These are phyloP conservation scores for Zizania latifolia DNA, from an alignment of 176 grass and related monocot species.

Conservation along the genomic window DNA sequence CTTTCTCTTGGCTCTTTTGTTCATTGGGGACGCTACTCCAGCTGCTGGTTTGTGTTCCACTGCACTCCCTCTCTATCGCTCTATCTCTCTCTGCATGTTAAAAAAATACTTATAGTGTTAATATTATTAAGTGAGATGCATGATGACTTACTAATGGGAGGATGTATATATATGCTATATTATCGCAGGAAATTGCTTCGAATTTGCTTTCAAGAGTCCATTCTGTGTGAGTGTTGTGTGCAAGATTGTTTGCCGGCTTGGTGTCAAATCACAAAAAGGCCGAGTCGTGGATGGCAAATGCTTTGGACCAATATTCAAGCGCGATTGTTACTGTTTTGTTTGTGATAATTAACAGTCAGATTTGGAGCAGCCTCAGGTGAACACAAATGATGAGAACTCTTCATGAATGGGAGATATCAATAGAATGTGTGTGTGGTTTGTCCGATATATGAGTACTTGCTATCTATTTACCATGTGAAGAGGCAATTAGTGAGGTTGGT, in stretches of 20 bases:
- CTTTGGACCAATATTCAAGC: not conserved
- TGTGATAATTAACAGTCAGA: not conserved
- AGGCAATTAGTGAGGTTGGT: not conserved
- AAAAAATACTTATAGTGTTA: no score
- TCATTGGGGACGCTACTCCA: not conserved
- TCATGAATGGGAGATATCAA: not conserved
- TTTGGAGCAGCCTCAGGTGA: no score
- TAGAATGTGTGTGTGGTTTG: not conserved
- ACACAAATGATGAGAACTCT: not conserved
- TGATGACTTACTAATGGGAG: not conserved
- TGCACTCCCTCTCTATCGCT: not conserved
- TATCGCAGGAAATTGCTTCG: not conserved
- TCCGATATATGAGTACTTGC: not conserved
- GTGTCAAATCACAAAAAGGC: not conserved
- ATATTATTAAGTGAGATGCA: not conserved
- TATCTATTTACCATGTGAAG: not conserved
- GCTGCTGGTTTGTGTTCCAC: not conserved
- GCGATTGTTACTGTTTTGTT: not conserved
- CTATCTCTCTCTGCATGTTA: not conserved
- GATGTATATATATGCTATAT: not conserved
- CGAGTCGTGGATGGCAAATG: not conserved
- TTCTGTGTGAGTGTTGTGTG: not conserved
- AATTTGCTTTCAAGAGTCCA: not conserved
- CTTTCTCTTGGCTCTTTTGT: not conserved
- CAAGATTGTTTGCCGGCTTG: not conserved